A percentile compares a stretch with the other conserved stretches of the same genome.
phyloP scores from a whole-genome alignment of 805 yeast genomes.

The Kodamaea neixiangensis region DNA sequence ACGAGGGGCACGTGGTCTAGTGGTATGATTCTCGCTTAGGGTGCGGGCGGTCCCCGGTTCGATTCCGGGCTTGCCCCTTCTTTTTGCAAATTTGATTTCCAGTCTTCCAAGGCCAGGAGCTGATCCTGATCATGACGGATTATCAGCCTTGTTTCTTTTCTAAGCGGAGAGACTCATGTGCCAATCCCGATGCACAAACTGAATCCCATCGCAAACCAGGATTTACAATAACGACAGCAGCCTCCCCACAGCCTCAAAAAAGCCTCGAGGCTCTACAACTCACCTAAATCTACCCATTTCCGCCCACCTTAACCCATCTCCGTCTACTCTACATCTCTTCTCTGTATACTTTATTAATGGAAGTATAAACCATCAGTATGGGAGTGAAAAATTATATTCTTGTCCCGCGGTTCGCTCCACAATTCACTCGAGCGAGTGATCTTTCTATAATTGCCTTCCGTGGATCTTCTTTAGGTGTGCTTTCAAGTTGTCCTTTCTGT shows the following conservation, averaged over 20 bases:
- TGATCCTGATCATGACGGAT: background rate
- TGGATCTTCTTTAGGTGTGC: constrained; percentile 67
- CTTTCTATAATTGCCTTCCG: constrained; percentile 20
- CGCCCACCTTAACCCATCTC: no score
- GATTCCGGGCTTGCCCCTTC: constrained; percentile 50
- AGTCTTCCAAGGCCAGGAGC: background rate
- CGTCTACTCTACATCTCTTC: background rate
- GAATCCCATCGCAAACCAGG: no score
- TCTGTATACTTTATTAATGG: background rate
- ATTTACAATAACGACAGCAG: no score
- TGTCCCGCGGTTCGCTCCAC: background rate
- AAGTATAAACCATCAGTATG: background rate
- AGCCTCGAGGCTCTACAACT: no score
- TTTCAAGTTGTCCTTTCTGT: constrained; percentile 60
- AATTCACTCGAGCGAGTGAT: background rate
- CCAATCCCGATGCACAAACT: no score
- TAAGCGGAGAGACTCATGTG: no score
- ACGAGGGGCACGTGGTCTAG: constrained; percentile 48
- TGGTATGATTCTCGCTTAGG: constrained; percentile 53
- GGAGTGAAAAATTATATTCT: background rate
- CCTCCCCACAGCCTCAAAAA: no score
- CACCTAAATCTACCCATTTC: no score
- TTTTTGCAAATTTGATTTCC: constrained; percentile 5
- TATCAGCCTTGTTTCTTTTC: background rate
- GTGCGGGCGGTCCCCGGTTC: constrained; percentile 56